These are phyloP conservation scores for Micromonas commoda DNA, from an alignment of 139 green algal genomes.

Conservation along the genomic window DNA sequence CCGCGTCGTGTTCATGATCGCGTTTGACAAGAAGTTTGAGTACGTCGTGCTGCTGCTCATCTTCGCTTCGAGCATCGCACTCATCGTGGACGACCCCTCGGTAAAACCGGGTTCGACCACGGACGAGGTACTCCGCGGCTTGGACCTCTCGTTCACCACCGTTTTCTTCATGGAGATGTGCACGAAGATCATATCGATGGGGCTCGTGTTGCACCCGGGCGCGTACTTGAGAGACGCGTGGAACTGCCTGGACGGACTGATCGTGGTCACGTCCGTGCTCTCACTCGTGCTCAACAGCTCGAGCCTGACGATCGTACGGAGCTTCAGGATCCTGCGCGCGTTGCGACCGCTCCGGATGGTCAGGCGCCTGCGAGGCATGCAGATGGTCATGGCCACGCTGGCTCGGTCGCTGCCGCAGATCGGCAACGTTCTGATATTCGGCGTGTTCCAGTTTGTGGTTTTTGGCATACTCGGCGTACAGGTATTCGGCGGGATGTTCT, in stretches of 20 bases:
- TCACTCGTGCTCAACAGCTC: conserved; percentile 36
- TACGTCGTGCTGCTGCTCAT: conserved; percentile 16
- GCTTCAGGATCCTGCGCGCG: conserved; percentile 40
- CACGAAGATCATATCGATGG: conserved; percentile 43
- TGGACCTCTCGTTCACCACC: conserved; percentile 58
- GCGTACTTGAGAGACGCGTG: conserved; percentile 40
- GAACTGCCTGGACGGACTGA: conserved; percentile 65
- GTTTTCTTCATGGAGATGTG: conserved; percentile 64
- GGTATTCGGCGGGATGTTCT: conserved; percentile 57
- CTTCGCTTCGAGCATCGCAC: neutral
- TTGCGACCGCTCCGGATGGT: conserved; percentile 73
- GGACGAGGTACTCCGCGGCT: neutral
- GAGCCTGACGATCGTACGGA: conserved; percentile 20
- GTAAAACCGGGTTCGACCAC: neutral
- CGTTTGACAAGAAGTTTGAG: conserved; percentile 17
- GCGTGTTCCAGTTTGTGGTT: conserved; percentile 68
- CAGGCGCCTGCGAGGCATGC: conserved; percentile 60
- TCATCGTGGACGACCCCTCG: conserved; percentile 13
- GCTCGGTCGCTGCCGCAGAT: conserved; percentile 56
- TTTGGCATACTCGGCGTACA: conserved; percentile 80
- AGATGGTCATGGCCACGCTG: conserved; percentile 61
- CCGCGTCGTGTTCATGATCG: conserved; percentile 3
- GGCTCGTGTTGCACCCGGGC: conserved; percentile 20
- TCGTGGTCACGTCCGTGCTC: conserved; percentile 55
- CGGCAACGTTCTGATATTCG: conserved; percentile 68